Conservation (phyloP, 345 rosid species). For the Passiflora organensis region DNA sequence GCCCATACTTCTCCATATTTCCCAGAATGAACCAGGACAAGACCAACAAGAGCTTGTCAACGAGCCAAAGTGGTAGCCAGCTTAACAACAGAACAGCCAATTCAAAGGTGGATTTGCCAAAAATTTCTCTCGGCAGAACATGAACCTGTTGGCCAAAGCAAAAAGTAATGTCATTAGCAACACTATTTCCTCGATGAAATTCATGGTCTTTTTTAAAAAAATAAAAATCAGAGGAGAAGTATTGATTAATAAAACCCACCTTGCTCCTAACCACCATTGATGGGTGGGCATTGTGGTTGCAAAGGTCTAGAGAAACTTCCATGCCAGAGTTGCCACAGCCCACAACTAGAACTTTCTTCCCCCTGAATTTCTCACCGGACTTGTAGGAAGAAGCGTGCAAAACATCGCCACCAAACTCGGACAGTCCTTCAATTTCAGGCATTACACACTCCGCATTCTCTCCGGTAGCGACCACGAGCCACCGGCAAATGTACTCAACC, state of each 20-base stretch:
- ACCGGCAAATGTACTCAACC: slow-evolving; percentile 78
- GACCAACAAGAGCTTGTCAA: slow-evolving; percentile 53
- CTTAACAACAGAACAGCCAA: slow-evolving; percentile 44
- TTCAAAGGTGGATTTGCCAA: slow-evolving; percentile 76
- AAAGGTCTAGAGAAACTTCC: slow-evolving; percentile 90
- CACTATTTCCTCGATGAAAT: background rate
- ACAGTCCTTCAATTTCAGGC: slow-evolving; percentile 70
- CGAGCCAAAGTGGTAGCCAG: slow-evolving; percentile 78
- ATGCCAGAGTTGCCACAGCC: slow-evolving; percentile 98
- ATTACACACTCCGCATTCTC: slow-evolving; percentile 78
- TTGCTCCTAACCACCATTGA: slow-evolving; percentile 83
- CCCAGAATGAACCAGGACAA: slow-evolving; percentile 56
- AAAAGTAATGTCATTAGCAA: background rate
- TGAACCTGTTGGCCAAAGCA: slow-evolving; percentile 51
- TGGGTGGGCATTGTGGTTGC: slow-evolving; percentile 62
- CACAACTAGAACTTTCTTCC: slow-evolving; percentile 71
- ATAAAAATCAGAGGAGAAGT: no score
- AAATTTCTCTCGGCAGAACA: slow-evolving; percentile 76
- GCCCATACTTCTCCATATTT: slow-evolving; percentile 46
- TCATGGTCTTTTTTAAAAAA: no score
- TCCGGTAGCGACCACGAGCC: slow-evolving; percentile 97
- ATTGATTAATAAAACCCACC: slow-evolving; percentile 42
- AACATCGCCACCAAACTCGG: slow-evolving; percentile 63
- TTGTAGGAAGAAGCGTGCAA: slow-evolving; percentile 67
- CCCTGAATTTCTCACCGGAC: slow-evolving; percentile 63